phyloP scores from a whole-genome alignment of 2,329 filamentous ascomycete species.

The Sporothrix brunneoviolacea region DNA sequence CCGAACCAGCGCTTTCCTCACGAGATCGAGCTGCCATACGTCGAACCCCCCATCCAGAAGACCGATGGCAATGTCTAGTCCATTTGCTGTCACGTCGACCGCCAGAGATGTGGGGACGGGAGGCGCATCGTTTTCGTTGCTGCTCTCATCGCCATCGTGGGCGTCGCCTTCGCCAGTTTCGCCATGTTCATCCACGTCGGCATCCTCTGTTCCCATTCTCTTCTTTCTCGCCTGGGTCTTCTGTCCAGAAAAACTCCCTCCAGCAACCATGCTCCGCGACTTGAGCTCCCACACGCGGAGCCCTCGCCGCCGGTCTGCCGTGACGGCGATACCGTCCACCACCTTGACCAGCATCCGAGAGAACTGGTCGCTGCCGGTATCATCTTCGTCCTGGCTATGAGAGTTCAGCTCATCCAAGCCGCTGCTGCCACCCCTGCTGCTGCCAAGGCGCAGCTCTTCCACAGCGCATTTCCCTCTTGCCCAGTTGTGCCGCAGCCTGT shows the following conservation, averaged over 20 bases:
- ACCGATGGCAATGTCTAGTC: slow-evolving; percentile 58
- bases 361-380: not conserved
- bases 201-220: not conserved
- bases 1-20: slow-evolving; percentile 33
- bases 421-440: not conserved
- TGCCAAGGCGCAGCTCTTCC: slow-evolving; percentile 56
- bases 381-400: slow-evolving; percentile 24
- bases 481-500: slow-evolving; percentile 89
- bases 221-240: not conserved
- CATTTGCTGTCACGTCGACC: slow-evolving; percentile 48
- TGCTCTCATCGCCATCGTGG: slow-evolving; percentile 16
- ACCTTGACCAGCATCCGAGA: slow-evolving; percentile 67
- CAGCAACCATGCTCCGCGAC: slow-evolving; percentile 53
- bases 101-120: slow-evolving; percentile 55
- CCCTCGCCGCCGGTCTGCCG: slow-evolving; percentile 62
- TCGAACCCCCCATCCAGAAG: slow-evolving; percentile 66
- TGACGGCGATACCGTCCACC: slow-evolving; percentile 69
- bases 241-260: slow-evolving; percentile 27
- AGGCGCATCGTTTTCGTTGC: not conserved
- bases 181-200: not conserved
- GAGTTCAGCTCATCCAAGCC: slow-evolving; percentile 28
- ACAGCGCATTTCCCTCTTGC: slow-evolving; percentile 72
- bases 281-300: slow-evolving; percentile 74
- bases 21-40: slow-evolving; percentile 55
- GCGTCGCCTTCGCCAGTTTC: slow-evolving; percentile 1